Base-by-base conservation (phyloP, 352 stramenopile genomes). In the Pythium phragmitis region DNA sequence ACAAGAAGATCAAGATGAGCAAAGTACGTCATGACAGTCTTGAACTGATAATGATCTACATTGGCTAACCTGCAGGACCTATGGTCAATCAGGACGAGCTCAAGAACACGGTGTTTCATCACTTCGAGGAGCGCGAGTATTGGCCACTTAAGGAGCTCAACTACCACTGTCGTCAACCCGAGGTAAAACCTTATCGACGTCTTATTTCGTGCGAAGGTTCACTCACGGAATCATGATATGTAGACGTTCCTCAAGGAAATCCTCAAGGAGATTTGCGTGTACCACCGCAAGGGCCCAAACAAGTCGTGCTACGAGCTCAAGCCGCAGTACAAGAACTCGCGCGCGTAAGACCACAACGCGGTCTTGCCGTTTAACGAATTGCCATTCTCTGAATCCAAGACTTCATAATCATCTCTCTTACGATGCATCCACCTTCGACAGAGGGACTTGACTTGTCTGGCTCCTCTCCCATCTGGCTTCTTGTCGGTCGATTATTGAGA, bases 1-100 rank as follows among this genome's bases (percentile, higher is more conserved):
- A 89, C 74, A 95, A 92, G 74, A 95, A 94, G 82, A 78, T 94
- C 70, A 94, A 95, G 81, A 94, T 95, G 83, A 92, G 84, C 82
- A 91, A 91, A 72, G 85, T 91, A 33, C 19, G 57, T 48, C 7
- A 12, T 46, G 39, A 12, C 13, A 37, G 7, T 48, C 42, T 65
- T 41, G 19, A 28, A 0, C 16, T 34, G 6, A 23, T 64, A 17
- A 14, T 16, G n/a, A 8, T 33, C 21, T 11, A 39, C 23, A 17
- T 30, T 46, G 8, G 2, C 17, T 56, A 21, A 52, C 33, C 41
- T 26, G 45, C 16, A n/a, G 2, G 7, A 12, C 33, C 7, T 50
- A 19, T 33, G 19, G 14, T 3, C 14, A n/a, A 23, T 8, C 21
- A 94, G 86, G 87, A 95, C 63, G 87, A 92, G 69, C 77, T 95